Base-by-base conservation (phyloP, 345 rosid genomes). In the Boechera stricta region DNA sequence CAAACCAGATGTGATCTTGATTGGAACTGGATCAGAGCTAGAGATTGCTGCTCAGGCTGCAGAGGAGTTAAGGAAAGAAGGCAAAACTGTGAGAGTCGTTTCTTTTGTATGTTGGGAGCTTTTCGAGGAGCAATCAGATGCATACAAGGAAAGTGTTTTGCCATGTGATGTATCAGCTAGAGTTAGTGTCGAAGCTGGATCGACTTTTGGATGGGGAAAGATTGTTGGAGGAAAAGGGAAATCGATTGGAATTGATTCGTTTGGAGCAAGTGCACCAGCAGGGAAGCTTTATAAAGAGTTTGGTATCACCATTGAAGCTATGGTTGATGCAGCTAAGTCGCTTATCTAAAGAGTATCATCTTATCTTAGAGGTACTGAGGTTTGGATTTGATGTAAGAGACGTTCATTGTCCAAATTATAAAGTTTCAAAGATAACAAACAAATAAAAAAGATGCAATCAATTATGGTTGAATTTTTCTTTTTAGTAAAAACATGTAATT, bases 261-360 rank as follows among this genome's bases (percentile, higher is more conserved):
- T 92, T 5, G 98, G 98, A 1, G 98, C 98, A n/a, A 92, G 98
- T 80, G 98, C 98, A 57, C 95, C 98, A 2, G 97, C 97, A 8
- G 86, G 85, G 3, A 90, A 21, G 78, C 88, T 92, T 65, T 94
- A 94, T 85, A 90, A 92, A 79, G 97, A 92, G 81, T 89, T 79
- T 0, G 94, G 98, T 38, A 47, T 94, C 54, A 90, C 98, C 1
- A 70, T 82, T 0, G 94, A 90, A 76, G 94, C 92, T 39, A 85
- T 92, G n/a, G 11, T 90, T 69, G 92, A 84, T 10, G 98, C 96
- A 39, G 97, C 97, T 42, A 88, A 84, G 81, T 74, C 81, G 73
- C 59, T 93, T 65, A 39, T 63, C 55, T 88, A 82, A 74, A 44
- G 15, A 32, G 32, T 45, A 38, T 61, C 57, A 38, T 61, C 57